Base-by-base conservation (phyloP, 768 basidiomycete genomes). In the Xerocomus brunneocitrinus region DNA sequence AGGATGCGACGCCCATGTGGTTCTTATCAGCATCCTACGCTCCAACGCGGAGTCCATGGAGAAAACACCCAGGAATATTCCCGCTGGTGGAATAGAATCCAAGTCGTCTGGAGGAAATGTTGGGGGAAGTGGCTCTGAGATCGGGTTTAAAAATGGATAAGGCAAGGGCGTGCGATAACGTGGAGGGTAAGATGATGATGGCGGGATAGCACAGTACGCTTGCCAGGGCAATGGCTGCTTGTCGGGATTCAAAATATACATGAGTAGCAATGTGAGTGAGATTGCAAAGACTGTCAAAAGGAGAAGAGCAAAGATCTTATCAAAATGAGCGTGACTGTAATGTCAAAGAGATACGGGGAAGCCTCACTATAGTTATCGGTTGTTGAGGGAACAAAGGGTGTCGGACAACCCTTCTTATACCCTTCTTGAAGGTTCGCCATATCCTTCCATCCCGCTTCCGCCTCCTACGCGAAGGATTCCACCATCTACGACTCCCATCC, bases 181-280 rank as follows among this genome's bases (percentile, higher is more conserved):
- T 47, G 80, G 71, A 63, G 73, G 69, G 48, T 74, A 62, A 57
- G 77, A 74, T 53, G 75, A 64, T 14, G 68, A 59, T 45, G 77
- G 79, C 5, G 86, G 87, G 50, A 83, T 77, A 24, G 89, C 82
- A 71, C 95, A 98, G 67, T 95, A 97, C 22, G 87, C 84, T 61
- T 93, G 83, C 94, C 94, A 98, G 43, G 94, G 94, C 7, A 97
- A 74, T 22, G 93, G 88, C 49, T 89, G 85, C 70, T 97, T 98
- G 78, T 98, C 95, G 53, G 94, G 95, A 67, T 97, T 95, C 65
- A 98, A 80, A 56, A 95, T 80, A 71, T 97, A 89, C 65, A 93
- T 93, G 71, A 98, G 79, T 51, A 91, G 76, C 55, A 94, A 81
- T 30, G 94, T 95, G 62, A 95, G 76, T 55, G 84, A 83, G 55